Conservation (phyloP, 2,329 filamentous ascomycete species). For the Chaetothyriales sp. region DNA sequence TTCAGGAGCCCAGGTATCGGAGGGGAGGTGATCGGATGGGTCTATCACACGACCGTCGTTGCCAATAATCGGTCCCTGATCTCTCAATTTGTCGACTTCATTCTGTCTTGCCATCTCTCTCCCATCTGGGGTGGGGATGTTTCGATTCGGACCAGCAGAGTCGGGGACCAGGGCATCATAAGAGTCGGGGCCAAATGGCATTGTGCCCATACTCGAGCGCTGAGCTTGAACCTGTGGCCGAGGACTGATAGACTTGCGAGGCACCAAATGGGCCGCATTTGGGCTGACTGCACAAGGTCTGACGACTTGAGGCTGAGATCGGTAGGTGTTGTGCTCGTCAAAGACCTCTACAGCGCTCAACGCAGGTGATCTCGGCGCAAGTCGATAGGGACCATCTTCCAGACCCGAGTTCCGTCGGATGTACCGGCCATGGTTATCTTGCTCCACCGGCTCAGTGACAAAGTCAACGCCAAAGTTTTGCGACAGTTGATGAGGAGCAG, state of each 20-base stretch:
- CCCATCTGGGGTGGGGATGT: constrained; percentile 26
- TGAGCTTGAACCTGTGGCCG: constrained; percentile 31
- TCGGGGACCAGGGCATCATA: constrained; percentile 45
- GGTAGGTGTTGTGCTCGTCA: constrained; percentile 11
- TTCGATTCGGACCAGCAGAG: constrained; percentile 22
- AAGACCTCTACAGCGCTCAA: constrained; percentile 7
- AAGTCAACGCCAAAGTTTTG: constrained; percentile 1
- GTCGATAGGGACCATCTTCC: constrained; percentile 2
- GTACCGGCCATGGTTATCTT: neutral
- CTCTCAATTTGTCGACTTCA: constrained; percentile 26
- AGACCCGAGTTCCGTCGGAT: neutral
- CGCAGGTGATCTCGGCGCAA: constrained; percentile 7
- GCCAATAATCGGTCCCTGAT: constrained; percentile 44
- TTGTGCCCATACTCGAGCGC: constrained; percentile 25
- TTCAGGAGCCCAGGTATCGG: constrained; percentile 52
- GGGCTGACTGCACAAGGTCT: constrained; percentile 31
- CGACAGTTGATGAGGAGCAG: neutral
- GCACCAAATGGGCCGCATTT: constrained; percentile 20
- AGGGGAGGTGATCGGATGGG: constrained; percentile 49
- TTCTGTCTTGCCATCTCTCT: constrained; percentile 25
- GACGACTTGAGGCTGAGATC: constrained; percentile 22
- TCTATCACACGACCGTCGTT: constrained; percentile 51
- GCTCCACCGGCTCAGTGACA: neutral
- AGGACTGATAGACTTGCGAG: constrained; percentile 46
- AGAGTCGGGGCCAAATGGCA: constrained; percentile 46